Conservation (phyloP, 2,329 filamentous ascomycete species). For the Claviceps monticola region DNA sequence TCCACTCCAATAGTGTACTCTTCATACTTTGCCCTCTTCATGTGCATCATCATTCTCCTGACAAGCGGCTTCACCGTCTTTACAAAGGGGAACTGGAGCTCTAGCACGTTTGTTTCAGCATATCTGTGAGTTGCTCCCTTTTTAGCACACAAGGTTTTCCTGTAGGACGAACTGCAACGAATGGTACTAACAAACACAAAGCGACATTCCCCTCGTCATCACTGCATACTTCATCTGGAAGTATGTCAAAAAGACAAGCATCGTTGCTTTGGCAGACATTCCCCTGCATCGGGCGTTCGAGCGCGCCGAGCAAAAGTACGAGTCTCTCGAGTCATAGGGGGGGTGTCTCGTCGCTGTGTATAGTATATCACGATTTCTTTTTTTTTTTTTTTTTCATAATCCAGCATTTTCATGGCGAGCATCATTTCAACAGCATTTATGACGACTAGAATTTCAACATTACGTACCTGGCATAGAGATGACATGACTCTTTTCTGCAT, state of each 20-base stretch:
- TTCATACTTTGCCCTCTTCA: slow-evolving; percentile 44
- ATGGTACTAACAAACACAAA: slow-evolving; percentile 11
- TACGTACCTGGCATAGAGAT: no score
- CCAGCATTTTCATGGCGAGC: no score
- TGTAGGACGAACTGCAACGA: no score
- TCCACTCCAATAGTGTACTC: slow-evolving; percentile 32
- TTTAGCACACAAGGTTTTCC: background rate
- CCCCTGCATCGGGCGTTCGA: slow-evolving; percentile 38
- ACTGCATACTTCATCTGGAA: slow-evolving; percentile 50
- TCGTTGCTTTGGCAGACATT: slow-evolving; percentile 35
- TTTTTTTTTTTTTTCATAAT: background rate
- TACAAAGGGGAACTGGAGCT: slow-evolving; percentile 43
- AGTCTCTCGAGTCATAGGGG: slow-evolving; percentile 4
- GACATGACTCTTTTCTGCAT: no score
- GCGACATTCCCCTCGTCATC: slow-evolving; percentile 46
- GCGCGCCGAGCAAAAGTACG: slow-evolving; percentile 23
- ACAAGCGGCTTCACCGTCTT: slow-evolving; percentile 57
- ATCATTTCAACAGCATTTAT: no score
- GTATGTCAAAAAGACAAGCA: slow-evolving; percentile 45
- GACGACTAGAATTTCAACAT: no score
- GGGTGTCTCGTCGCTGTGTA: background rate
- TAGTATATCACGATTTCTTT: background rate
- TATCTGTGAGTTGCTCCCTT: slow-evolving; percentile 37
- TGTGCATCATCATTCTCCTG: slow-evolving; percentile 51
- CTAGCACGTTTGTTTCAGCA: slow-evolving; percentile 43